Conservation (phyloP, 192 early-diverging fungal genomes). For the Cladochytrium replicatum region DNA sequence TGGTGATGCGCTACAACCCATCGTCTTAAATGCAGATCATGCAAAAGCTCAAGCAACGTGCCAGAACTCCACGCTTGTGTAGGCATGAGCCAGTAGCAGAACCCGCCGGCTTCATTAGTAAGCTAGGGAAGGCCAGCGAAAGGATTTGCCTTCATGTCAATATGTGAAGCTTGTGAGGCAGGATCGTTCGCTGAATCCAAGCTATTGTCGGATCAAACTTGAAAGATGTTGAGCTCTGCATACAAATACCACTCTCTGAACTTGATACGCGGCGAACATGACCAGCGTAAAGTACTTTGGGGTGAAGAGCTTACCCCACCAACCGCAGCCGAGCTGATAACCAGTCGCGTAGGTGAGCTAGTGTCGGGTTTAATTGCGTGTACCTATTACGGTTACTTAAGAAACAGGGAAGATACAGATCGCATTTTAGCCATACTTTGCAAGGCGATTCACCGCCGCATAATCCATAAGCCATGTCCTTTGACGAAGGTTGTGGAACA, state of each 20-base stretch:
- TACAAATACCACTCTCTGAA: conserved; percentile 97
- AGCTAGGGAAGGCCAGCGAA: conserved; percentile 94
- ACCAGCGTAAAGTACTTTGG: conserved; percentile 93
- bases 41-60: conserved; percentile 58
- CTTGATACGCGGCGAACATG: conserved; percentile 68
- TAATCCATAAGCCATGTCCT: conserved; percentile 93
- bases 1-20: too few relatives aligned
- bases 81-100: conserved; percentile 73
- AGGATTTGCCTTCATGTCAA: conserved; percentile 40
- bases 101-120: conserved; percentile 76
- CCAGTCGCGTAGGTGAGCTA: too few relatives aligned
- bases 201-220: too few relatives aligned
- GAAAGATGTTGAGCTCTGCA: too few relatives aligned
- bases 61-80: conserved; percentile 92
- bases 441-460: conserved; percentile 58
- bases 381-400: too few relatives aligned
- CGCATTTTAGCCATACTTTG: too few relatives aligned
- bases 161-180: conserved; percentile 69
- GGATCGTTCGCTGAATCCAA: conserved; percentile 59
- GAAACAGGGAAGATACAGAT: too few relatives aligned
- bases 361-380: too few relatives aligned
- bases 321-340: too few relatives aligned
- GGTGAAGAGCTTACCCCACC: too few relatives aligned
- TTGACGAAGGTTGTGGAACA: conserved; percentile 79
- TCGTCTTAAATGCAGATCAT: too few relatives aligned